Base-by-base conservation (phyloP, 2,329 filamentous ascomycete genomes). In the Cladosporium sp. region DNA sequence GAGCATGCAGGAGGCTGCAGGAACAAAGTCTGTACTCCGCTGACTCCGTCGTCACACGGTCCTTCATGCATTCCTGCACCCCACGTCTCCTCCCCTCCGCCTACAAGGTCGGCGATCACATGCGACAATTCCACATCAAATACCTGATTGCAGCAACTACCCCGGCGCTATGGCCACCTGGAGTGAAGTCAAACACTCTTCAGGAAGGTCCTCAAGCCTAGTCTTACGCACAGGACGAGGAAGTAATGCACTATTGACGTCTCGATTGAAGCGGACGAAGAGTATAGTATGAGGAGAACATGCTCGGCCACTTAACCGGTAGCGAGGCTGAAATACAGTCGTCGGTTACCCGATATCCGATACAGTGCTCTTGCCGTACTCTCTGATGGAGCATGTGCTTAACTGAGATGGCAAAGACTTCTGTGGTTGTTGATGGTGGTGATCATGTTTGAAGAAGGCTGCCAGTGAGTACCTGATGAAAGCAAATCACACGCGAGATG, bases 121-220 rank as follows among this genome's bases (percentile, higher is more conserved):
- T 62, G 47, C 21, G 38, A 14, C 41, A 34, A 8, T 36, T 52
- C 32, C n/a, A 51, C 59, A 38, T 51, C n/a, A 10, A 32, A 32
- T 30, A 28, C 26, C 59, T 62, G 44, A 14, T 52, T 49, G 21
- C 15, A 60, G 58, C n/a, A 60, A 47, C 2, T 44, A 7, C 58
- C 18, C 58, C 58, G 58, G 28, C 58, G 58, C 58, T 60, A 60
- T 49, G 38, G 34, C 30, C 24, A 26, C 34, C 41, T n/a, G 47
- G 24, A 30, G n/a, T n/a, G 36, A 62, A 62, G 59, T 21, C 47
- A 36, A 52, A 52, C 47, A 62, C 59, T 26, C 47, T 38, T 52
- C 47, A 52, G 59, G 59, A 52, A 62, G 59, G 59, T 62, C 21
- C 30, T 36, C 32, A 38, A 54, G 58, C 58, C 58, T 60, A 60